Conservation (phyloP, 768 basidiomycete genomes). For the Lentinula lateritia region DNA sequence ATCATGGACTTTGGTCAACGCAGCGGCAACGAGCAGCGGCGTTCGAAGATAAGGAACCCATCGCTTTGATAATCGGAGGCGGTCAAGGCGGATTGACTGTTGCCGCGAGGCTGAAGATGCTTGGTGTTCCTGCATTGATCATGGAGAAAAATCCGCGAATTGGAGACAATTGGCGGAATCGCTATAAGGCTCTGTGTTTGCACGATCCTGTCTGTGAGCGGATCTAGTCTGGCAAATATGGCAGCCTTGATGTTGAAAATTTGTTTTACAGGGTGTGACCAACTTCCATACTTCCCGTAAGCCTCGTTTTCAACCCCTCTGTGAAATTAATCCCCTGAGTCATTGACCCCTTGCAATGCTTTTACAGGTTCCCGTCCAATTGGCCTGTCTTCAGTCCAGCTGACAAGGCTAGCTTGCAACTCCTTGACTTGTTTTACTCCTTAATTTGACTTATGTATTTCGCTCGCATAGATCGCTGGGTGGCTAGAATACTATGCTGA, state of each 20-base stretch:
- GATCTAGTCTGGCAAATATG: not conserved
- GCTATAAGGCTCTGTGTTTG: constrained; percentile 63
- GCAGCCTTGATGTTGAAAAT: not conserved
- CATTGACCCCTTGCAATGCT: not conserved
- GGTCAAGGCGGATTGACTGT: constrained; percentile 64
- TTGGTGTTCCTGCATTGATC: constrained; percentile 45
- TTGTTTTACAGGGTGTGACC: constrained; percentile 36
- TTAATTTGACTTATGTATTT: not conserved
- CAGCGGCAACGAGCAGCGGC: constrained; percentile 34
- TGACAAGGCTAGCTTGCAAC: constrained; percentile 33
- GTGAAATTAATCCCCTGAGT: not conserved
- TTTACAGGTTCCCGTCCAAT: constrained; percentile 45
- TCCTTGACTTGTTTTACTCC: not conserved
- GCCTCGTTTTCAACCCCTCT: constrained; percentile 12
- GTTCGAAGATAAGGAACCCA: constrained; percentile 47
- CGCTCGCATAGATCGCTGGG: constrained; percentile 41
- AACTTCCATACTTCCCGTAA: constrained; percentile 59
- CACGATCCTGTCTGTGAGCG: constrained; percentile 60
- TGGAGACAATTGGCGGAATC: constrained; percentile 61
- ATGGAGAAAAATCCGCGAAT: constrained; percentile 58
- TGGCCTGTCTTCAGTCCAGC: constrained; percentile 60
- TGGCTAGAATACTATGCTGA: constrained; percentile 65
- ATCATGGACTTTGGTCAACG: constrained; percentile 53
- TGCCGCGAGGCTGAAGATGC: constrained; percentile 56
- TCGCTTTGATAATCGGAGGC: constrained; percentile 58